Conservation (phyloP, 306 rosid genomes). For the Dryas drummondii region DNA sequence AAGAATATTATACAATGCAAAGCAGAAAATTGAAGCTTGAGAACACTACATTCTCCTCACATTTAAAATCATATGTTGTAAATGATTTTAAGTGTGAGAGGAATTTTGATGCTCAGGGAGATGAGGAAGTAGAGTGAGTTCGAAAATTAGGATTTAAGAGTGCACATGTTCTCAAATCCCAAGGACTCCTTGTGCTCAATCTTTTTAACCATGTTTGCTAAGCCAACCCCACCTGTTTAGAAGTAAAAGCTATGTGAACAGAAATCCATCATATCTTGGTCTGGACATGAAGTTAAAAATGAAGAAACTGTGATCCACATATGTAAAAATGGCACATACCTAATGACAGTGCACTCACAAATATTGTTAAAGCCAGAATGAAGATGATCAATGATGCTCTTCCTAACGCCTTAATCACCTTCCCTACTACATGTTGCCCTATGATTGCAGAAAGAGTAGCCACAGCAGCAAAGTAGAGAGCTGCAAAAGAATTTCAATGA, state of each 20-base stretch:
- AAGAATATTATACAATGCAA: neutral
- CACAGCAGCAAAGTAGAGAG: conserved; percentile 47
- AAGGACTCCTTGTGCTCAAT: conserved; percentile 43
- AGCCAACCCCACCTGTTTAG: conserved; percentile 68
- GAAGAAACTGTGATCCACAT: neutral
- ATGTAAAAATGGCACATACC: conserved; percentile 22
- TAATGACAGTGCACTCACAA: conserved; percentile 54
- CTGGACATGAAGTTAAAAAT: neutral
- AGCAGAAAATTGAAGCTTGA: neutral
- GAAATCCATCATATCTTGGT: neutral
- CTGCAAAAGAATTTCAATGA: conserved; percentile 31
- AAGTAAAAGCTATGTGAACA: neutral
- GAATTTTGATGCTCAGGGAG: neutral
- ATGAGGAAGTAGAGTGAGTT: neutral
- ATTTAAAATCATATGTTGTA: neutral
- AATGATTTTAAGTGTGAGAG: neutral
- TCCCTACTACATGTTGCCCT: conserved; percentile 60
- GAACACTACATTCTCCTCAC: neutral
- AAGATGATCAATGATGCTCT: conserved; percentile 74
- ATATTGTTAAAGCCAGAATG: conserved; percentile 57
- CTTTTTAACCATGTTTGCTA: conserved; percentile 50
- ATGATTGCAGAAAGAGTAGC: conserved; percentile 58
- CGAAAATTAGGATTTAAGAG: neutral
- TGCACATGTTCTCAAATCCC: conserved; percentile 67
- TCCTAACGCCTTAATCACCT: conserved; percentile 43